A percentile compares a stretch with the other conserved stretches of the same genome.
Conservation (phyloP, 179 eudicot species). For the Sideroxylon spinosum region DNA sequence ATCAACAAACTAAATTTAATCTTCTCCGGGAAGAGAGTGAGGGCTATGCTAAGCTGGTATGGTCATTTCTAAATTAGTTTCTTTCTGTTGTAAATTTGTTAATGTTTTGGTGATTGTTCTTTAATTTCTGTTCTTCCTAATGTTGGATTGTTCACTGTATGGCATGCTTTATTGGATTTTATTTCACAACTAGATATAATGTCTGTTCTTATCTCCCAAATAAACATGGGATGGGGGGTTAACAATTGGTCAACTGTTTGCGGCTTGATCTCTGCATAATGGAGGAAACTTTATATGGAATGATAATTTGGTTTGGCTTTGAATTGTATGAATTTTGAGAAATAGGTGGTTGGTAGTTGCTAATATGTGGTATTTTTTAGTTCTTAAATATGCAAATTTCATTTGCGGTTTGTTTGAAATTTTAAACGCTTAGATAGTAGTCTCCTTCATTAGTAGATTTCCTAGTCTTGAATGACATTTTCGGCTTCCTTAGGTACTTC, state of each 20-base stretch:
- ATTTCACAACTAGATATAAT: background rate
- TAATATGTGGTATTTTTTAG: background rate
- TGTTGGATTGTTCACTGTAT: background rate
- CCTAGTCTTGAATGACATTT: background rate
- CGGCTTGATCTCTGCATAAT: background rate
- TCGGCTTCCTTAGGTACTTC: background rate
- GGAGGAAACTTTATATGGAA: background rate
- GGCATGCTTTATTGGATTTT: background rate
- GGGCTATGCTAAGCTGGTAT: constrained; percentile 99
- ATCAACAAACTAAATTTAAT: constrained; percentile 98
- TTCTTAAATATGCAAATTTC: background rate
- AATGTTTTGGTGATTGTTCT: background rate
- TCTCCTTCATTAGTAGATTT: constrained; percentile 5
- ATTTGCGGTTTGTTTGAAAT: background rate
- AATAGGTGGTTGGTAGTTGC: background rate
- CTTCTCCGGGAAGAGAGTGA: constrained; percentile 98
- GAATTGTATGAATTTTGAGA: background rate
- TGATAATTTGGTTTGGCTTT: background rate
- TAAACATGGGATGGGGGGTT: background rate
- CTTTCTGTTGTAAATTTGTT: background rate
- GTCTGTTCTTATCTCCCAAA: background rate
- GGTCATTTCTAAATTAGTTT: constrained; percentile 13
- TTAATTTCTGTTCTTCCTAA: background rate
- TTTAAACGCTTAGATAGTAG: background rate
- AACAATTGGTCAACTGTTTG: background rate